phyloP scores from a whole-genome alignment of 805 yeast genomes.

The Spathaspora arborariae region DNA sequence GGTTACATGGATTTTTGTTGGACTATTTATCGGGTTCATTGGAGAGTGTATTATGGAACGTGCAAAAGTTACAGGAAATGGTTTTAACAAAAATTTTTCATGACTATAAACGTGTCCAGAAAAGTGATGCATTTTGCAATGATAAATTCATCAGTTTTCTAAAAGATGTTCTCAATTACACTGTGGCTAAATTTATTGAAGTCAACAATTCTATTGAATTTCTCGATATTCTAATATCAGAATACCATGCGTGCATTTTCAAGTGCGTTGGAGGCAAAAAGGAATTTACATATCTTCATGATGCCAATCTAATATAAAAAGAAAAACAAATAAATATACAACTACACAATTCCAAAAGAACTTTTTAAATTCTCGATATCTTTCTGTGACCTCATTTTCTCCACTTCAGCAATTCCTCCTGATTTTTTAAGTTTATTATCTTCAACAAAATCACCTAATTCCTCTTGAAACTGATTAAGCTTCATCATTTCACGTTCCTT shows the following conservation, averaged over 20 bases:
- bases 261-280: not conserved
- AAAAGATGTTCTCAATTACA: not conserved
- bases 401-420: conserved; percentile 89
- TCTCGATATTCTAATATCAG: not conserved
- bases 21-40: not conserved
- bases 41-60: not conserved
- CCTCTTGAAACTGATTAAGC: conserved; percentile 73
- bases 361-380: conserved; percentile 69
- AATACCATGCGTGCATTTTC: not conserved
- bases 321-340: not conserved
- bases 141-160: conserved; percentile 4
- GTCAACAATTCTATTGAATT: not conserved
- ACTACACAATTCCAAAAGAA: conserved; percentile 28
- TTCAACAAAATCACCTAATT: conserved; percentile 79
- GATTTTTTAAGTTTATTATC: conserved; percentile 71
- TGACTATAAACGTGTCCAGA: not conserved
- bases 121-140: not conserved
- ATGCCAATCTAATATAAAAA: conserved; percentile 1
- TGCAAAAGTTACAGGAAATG: not conserved
- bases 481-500: conserved; percentile 58
- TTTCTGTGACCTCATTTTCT: conserved; percentile 59
- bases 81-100: not conserved
- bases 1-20: conserved; percentile 1
- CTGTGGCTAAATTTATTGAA: not conserved
- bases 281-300: not conserved